Conservation (phyloP, 2,329 filamentous ascomycete species). For the Calonectria pseudoreteaudii region DNA sequence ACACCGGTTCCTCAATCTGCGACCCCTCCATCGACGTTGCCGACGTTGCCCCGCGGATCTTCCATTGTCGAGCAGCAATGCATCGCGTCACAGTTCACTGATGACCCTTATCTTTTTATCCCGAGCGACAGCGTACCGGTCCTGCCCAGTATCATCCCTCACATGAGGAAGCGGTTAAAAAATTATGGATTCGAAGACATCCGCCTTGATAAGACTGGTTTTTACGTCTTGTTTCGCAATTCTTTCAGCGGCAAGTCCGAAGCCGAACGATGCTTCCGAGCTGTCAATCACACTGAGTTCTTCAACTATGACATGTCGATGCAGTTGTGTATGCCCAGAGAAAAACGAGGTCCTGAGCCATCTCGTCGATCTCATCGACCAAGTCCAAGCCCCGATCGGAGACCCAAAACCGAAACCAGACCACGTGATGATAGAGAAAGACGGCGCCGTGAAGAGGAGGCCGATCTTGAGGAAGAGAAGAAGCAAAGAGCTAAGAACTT, state of each 20-base stretch:
- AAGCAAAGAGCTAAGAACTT: slow-evolving; percentile 86
- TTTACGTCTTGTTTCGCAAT: slow-evolving; percentile 91
- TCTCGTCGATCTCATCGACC: slow-evolving; percentile 44
- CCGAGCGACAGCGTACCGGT: slow-evolving; percentile 89
- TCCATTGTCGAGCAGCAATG: slow-evolving; percentile 73
- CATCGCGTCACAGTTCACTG: slow-evolving; percentile 76
- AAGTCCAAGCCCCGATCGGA: slow-evolving; percentile 51
- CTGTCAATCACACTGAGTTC: slow-evolving; percentile 83
- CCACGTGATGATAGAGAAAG: slow-evolving; percentile 72
- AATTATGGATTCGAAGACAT: slow-evolving; percentile 85
- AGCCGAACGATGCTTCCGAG: slow-evolving; percentile 81
- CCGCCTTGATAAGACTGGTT: slow-evolving; percentile 85
- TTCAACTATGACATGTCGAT: slow-evolving; percentile 95
- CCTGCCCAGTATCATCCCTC: slow-evolving; percentile 84
- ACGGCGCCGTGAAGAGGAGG: slow-evolving; percentile 77
- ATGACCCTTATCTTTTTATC: slow-evolving; percentile 91
- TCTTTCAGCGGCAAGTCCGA: slow-evolving; percentile 81
- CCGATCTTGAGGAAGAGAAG: slow-evolving; percentile 91
- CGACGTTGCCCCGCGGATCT: slow-evolving; percentile 44
- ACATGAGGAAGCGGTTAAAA: slow-evolving; percentile 91
- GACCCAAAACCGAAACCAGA: slow-evolving; percentile 34
- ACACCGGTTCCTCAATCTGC: slow-evolving; percentile 47
- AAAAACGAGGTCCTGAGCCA: slow-evolving; percentile 38
- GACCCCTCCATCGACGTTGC: slow-evolving; percentile 44
- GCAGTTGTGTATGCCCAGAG: slow-evolving; percentile 71